phyloP scores from a whole-genome alignment of 2,329 filamentous ascomycete species.

The Colletotrichum phormii region DNA sequence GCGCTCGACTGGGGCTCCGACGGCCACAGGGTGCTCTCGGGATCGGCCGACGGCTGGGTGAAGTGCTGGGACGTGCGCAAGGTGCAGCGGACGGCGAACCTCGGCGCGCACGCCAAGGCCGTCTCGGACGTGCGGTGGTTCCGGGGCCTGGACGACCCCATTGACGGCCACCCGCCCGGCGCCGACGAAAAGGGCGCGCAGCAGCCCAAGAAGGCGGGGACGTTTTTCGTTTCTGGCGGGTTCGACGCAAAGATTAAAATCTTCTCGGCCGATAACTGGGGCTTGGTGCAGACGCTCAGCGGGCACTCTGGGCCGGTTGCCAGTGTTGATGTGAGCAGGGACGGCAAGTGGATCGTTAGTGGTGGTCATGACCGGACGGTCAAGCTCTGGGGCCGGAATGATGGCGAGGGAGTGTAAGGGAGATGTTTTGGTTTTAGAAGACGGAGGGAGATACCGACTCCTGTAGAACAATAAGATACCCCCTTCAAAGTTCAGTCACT shows the following conservation, averaged over 20 bases:
- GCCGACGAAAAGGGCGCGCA: conserved; percentile 74
- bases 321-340: conserved; percentile 86
- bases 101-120: conserved; percentile 91
- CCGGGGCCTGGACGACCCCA: conserved; percentile 83
- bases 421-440: neutral
- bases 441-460: neutral
- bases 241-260: conserved; percentile 97
- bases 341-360: conserved; percentile 93
- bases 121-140: conserved; percentile 96
- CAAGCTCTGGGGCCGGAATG: conserved; percentile 94
- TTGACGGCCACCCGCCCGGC: conserved; percentile 69
- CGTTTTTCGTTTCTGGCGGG: conserved; percentile 89
- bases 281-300: conserved; percentile 84
- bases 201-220: conserved; percentile 85
- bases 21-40: conserved; percentile 91
- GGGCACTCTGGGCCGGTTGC: conserved; percentile 94
- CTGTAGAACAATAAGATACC: conserved; percentile 28
- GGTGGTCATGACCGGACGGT: conserved; percentile 94
- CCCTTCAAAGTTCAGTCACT: neutral
- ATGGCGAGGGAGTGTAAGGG: conserved; percentile 62
- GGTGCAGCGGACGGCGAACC: conserved; percentile 83
- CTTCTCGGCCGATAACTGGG: conserved; percentile 97
- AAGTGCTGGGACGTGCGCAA: conserved; percentile 98
- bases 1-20: conserved; percentile 93
- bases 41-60: conserved; percentile 93